Base-by-base conservation (phyloP, 1,284 basidiomycete genomes). In the Ustilago curta region DNA sequence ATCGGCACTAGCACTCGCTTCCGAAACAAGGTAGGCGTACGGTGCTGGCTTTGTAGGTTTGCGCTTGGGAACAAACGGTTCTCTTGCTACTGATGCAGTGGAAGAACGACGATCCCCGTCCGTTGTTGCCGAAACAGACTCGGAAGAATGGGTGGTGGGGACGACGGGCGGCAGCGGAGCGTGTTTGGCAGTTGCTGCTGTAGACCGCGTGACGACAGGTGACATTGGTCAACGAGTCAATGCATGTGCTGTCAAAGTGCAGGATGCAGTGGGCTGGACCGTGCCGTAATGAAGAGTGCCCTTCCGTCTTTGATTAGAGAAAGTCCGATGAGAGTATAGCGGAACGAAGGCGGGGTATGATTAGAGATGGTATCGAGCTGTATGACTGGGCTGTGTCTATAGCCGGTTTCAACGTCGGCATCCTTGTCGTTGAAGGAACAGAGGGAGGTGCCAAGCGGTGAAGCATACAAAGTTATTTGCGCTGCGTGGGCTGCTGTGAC, bases 31-130 rank as follows among this genome's bases (percentile, higher is more conserved):
- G 21, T 74, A 74, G 1, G 71, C 42, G 54, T 65, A 74, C 2
- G 71, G 71, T 8, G 50, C 42, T 4, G 71, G 43, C 47, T 69
- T 74, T 3, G 45, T 57, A 0, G 53, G 55, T 19, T 74, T 74
- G 21, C 71, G 61, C 29, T 59, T 74, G 0, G 71, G 71, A 11
- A 74, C 66, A n/a, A 74, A 74, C 0, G 66, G 66, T 31, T 61
- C 47, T 9, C 70, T 45, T 9, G 55, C 51, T 9, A 39, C 35
- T 4, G 63, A 59, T 2, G 59, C 50, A 12, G 62, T 45, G 0
- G 59, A 62, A 32, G 52, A 49, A 4, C 58, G 60, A 8, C 59
- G 65, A 14, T 62, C 55, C 14, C 60, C 61, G 3, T 47, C 43
- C 2, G 31, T 43, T 0, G 47, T 42, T 3, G 27, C 21, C 8